Evolutionary conservation across 164 flowering plant species (phyloP), one percentile per base, ranked within the genome.

Genomic region (Taxillus chinensis): DNA sequence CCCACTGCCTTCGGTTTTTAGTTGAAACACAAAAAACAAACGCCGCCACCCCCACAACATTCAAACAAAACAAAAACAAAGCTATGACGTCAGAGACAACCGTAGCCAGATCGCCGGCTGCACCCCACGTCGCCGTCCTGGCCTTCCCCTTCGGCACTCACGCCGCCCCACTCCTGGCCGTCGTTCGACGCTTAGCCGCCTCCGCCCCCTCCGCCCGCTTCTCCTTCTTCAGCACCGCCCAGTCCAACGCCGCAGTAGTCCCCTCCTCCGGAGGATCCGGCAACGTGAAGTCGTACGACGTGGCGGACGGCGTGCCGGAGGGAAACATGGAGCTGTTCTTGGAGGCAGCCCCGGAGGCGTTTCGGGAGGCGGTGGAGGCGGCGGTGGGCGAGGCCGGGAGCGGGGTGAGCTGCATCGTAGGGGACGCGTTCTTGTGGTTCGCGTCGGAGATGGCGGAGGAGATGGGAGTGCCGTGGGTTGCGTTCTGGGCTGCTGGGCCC

Each of bases 401-500:
- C 50, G 52, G 53, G 62, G 45, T 79, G 4, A 75, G 59, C 9
- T 78, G 85, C 57, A 27, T 83, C 11, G 4, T 81, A 3, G 61
- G 68, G 5, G 83, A 79, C 37, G 74, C 77, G 9, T 79, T 83
- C 16, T 45, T 73, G n/a, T 71, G 73, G 74, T 79, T 77, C 38
- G 70, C 57, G 2, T 75, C 64, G 0, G 75, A 71, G 8, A 45
- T 81, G 61, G 87, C 87, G 2, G 74, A 63, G 62, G 72, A 76
- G 38, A 41, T 68, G 68, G 41, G 57, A 0, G 81, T 81, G 3
- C 79, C 80, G 0, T 83, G 82, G 87, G 57, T 81, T 3, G 56
- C 82, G 1, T 37, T 79, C 6, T 83, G 80, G 83, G 64, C 78
- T 1, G 60, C 70, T 0, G 81, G 73, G 0, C 68, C 80, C 10